Evolutionary conservation across 2,329 filamentous ascomycete species (phyloP), one percentile per base, ranked within the genome.

Genomic region (Verticillium isaacii): DNA sequence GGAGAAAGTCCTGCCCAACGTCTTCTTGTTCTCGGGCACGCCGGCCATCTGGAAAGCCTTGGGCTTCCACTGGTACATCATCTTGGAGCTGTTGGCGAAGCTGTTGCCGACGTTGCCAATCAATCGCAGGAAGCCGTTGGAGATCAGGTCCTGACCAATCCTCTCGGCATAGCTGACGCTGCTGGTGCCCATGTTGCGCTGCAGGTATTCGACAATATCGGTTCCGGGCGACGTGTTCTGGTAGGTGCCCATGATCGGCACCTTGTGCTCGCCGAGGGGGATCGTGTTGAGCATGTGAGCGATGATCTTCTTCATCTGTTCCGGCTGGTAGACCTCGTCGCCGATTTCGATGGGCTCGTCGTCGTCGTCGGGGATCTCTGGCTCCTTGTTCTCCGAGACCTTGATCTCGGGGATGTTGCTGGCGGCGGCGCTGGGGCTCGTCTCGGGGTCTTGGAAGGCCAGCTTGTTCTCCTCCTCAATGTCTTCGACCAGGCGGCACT

Each of bases 381-480:
- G 82, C 61, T 85, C 84, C 63, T 85, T 82, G 66, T 87, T 85
- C 56, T 89, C 83, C 23, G 90, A 87, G 50, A 98, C 88, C 75
- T 97, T 96, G 76, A 99, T 96, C 72, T 93, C 93, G 55, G 91
- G 91, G 50, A 92, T 90, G 39, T 77, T 75, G 60, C 85, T 82
- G 73, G 87, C 81, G 2, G 90, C 75, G 60, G 85, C 82, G 73
- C 87, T 81, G 3, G 90, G 89, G 74, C 90, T 93, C 37, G 75
- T 80, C 69, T 89, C 85, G 2, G 93, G 92, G 67, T 93, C 92
- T 75, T 97, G 93, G 77, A 99, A 99, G 45, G 93, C 95, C 61
- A 99, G 85, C 78, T 99, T 98, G 75, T 97, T 97, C 80, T 99
- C 96, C 77, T 99, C 95, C 74, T 99, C 95, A 64, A 98, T 80